These are phyloP conservation scores for Talaromyces sp. DNA, from an alignment of 2,329 filamentous ascomycete genomes.

Conservation along the genomic window DNA sequence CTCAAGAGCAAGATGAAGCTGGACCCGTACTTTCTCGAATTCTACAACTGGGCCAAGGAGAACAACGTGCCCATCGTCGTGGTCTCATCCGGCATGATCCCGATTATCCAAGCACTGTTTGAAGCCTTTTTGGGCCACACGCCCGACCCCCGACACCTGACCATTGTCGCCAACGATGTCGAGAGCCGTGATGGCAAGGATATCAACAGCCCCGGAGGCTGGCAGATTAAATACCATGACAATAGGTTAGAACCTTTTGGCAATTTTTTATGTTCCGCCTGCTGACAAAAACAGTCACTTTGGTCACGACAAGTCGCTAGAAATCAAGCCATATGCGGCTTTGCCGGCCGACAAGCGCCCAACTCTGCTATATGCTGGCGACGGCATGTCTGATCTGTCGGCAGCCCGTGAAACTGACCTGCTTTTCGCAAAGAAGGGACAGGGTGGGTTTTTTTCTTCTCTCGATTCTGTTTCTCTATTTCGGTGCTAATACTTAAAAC, in stretches of 20 bases:
- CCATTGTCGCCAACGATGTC: constrained; percentile 88
- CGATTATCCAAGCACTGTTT: constrained; percentile 80
- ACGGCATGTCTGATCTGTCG: constrained; percentile 87
- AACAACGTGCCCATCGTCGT: constrained; percentile 91
- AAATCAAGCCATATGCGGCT: constrained; percentile 75
- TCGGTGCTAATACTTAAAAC: neutral
- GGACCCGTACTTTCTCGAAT: constrained; percentile 82
- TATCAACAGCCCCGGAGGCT: constrained; percentile 76
- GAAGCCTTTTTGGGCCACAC: constrained; percentile 76
- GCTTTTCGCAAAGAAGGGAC: constrained; percentile 86
- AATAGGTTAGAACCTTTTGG: constrained; percentile 55
- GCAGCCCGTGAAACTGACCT: constrained; percentile 90
- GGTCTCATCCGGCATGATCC: constrained; percentile 86
- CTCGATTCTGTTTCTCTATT: neutral
- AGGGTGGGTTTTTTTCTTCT: constrained; percentile 52
- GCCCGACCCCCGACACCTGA: constrained; percentile 60
- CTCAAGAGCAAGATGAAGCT: constrained; percentile 79
- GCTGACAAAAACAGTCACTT: constrained; percentile 55
- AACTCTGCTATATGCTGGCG: constrained; percentile 88
- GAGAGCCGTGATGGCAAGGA: constrained; percentile 61
- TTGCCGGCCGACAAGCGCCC: constrained; percentile 67
- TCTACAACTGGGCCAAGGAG: constrained; percentile 74
- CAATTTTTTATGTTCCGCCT: neutral
- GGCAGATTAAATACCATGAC: constrained; percentile 85
- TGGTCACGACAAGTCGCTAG: constrained; percentile 94